Base-by-base conservation (phyloP, 2,329 filamentous ascomycete species). In the Penicillium olsonii region DNA sequence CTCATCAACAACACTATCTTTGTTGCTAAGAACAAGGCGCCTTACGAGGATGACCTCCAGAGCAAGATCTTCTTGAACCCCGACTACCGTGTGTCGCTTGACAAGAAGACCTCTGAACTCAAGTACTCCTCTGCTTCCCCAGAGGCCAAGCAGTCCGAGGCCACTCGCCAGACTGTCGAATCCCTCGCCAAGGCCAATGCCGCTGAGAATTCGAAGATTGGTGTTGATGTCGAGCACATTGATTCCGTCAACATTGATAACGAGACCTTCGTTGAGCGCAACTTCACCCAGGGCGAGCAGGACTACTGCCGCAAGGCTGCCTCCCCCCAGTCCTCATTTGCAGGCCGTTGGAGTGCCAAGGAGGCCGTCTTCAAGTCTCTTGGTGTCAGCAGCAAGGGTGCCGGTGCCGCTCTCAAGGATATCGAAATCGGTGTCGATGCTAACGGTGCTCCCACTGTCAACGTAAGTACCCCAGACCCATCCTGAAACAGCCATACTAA, bases 291-390 rank as follows among this genome's bases (percentile, higher is more conserved):
- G 14, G 77, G 80, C 42, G 94, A 99, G 75, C 88, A 92, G 62
- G 80, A 82, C 24, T 97, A 99, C 78, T 99, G 95, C 78, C 80
- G 81, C 56, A 84, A 87, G 66, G 87, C 90, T 14, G 77, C 90
- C 5, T 87, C 83, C 67, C 88, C 91, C 1, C 90, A 90, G 68
- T 89, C 92, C 59, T 95, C 90, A 43, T 99, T 96, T 73, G 90
- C 92, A 5, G 94, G 94, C 42, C 85, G 91, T 61, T 99, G 94
- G 94, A 92, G 87, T 64, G 94, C 94, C 29, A 99, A 99, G 78
- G 94, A 99, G 46, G 94, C 94, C 22, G 92, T 99, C 1, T 99
- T 99, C 82, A 99, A 99, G 83, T 91, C 90, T 31, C 80, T 99
- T 12, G 91, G 92, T 59, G 92, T 97, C 11, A 76, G 82, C 61